A percentile compares a stretch with the other conserved stretches of the same genome.
phyloP scores from a whole-genome alignment of 495 filamentous ascomycete species.

The Terfezia boudieri region DNA sequence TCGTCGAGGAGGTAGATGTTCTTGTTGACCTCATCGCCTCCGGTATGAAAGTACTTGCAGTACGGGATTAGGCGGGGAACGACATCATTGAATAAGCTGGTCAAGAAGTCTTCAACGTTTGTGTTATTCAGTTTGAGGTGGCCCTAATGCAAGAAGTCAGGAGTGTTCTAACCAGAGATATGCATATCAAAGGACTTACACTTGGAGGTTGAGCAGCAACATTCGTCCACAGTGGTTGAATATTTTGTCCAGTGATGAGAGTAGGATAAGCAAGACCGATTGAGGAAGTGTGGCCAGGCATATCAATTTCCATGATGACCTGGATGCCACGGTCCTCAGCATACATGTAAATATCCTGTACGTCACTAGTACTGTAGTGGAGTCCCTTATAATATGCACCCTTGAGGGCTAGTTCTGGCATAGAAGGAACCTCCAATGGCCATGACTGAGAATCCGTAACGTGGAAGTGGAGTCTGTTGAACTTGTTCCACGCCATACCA shows the following conservation, averaged over 20 bases:
- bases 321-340: conserved; percentile 44
- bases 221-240: conserved; percentile 37
- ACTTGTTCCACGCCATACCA: conserved; percentile 48
- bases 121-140: conserved; percentile 47
- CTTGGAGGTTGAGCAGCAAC: conserved; percentile 58
- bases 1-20: conserved; percentile 53
- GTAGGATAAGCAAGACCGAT: conserved; percentile 44
- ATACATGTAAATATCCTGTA: conserved; percentile 42
- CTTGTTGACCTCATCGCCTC: conserved; percentile 60
- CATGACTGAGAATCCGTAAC: conserved; percentile 65
- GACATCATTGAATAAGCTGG: conserved; percentile 44
- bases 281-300: conserved; percentile 53
- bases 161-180: too few relatives aligned
- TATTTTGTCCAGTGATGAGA: conserved; percentile 48
- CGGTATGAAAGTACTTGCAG: conserved; percentile 54
- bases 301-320: conserved; percentile 57
- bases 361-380: conserved; percentile 39
- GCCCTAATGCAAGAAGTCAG: conserved; percentile 11
- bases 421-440: conserved; percentile 52
- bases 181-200: conserved; percentile 11
- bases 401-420: conserved; percentile 44
- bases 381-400: conserved; percentile 41
- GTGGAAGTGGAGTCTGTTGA: conserved; percentile 60
- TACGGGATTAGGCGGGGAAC: conserved; percentile 46
- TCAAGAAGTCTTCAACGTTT: conserved; percentile 39